Base-by-base conservation (phyloP, 1,139 yeast genomes). In the Saccharomyces pastorianus region DNA sequence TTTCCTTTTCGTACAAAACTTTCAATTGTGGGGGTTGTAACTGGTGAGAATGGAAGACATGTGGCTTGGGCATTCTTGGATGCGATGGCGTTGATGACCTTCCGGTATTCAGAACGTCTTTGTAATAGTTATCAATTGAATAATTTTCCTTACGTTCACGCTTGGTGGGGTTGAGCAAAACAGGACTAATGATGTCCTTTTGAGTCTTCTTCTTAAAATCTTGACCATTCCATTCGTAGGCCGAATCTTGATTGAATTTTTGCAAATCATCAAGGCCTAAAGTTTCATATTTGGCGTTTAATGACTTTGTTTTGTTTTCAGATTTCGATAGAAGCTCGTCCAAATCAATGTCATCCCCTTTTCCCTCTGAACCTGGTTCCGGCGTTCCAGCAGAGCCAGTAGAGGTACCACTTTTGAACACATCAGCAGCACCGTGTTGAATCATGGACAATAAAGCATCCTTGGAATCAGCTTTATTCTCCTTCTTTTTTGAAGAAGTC, bases 341-440 rank as follows among this genome's bases (percentile, higher is more conserved):
- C 59, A 93, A 84, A 67, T 90, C 96, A 57, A 82, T 88, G 34
- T 81, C 75, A 63, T 78, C 74, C 1, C 57, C 57, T 8, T 62
- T 62, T 41, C 61, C 61, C 23, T 61, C 70, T 4, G 64, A 56
- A 14, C 72, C 71, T 14, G 70, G 69, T 27, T 70, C 72, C 38
- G 75, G 68, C 3, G 67, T 63, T 1, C 60, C 61, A 44, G 57
- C 62, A 11, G 59, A 49, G 34, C 62, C 61, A 5, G 62, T 52
- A 13, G 59, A 59, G 9, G 60, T 55, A 50, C 63, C 61, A 20
- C 70, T 72, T 56, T 83, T 85, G 67, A 93, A 86, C 5, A 93
- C 95, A 55, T 84, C 83, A 62, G 88, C 85, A 1, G 98, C 99
- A 60, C 99, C 99, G 68, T 88, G 96, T 68, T 93, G 97, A 70